A percentile compares a stretch with the other conserved stretches of the same genome.
phyloP scores from a whole-genome alignment of 169 alveolate genomes.

The Cryptosporidium andersoni region DNA sequence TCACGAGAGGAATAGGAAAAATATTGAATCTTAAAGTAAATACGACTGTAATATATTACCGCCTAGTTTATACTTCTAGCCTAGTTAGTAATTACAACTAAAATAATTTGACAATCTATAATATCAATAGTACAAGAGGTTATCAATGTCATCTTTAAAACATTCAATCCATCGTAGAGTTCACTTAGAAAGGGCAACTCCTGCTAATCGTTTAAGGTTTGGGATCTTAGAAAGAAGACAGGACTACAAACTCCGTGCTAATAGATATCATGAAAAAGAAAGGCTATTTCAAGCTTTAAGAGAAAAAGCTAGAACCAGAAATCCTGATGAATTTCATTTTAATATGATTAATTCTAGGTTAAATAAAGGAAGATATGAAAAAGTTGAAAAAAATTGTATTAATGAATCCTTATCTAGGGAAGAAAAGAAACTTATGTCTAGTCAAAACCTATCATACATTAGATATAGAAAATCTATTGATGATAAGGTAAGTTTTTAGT shows the following conservation, averaged over 20 bases:
- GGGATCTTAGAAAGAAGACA: slow-evolving; percentile 57
- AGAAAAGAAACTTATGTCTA: slow-evolving; percentile 44
- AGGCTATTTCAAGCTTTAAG: slow-evolving; percentile 33
- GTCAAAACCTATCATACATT: slow-evolving; percentile 54
- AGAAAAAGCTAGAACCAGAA: slow-evolving; percentile 66
- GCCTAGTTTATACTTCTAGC: no score
- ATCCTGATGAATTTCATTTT: slow-evolving; percentile 68
- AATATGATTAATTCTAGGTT: slow-evolving; percentile 53
- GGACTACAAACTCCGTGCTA: slow-evolving; percentile 64
- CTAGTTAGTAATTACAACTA: no score
- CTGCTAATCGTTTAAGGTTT: slow-evolving; percentile 44
- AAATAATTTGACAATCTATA: no score
- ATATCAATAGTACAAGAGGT: background rate
- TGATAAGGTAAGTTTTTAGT: slow-evolving; percentile 34
- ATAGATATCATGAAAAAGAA: slow-evolving; percentile 66
- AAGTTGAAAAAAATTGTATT: background rate
- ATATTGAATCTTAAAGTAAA: no score
- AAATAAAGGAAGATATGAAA: slow-evolving; percentile 48
- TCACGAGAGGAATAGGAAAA: no score
- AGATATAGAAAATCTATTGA: slow-evolving; percentile 48
- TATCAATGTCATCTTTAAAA: slow-evolving; percentile 50
- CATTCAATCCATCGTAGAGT: slow-evolving; percentile 68
- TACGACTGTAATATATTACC: no score
- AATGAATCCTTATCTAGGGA: slow-evolving; percentile 5
- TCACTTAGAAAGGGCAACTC: slow-evolving; percentile 67